Evolutionary conservation across 371 early-diverging fungal species (phyloP).

Genomic region (Rhizopus stolonifer): DNA sequence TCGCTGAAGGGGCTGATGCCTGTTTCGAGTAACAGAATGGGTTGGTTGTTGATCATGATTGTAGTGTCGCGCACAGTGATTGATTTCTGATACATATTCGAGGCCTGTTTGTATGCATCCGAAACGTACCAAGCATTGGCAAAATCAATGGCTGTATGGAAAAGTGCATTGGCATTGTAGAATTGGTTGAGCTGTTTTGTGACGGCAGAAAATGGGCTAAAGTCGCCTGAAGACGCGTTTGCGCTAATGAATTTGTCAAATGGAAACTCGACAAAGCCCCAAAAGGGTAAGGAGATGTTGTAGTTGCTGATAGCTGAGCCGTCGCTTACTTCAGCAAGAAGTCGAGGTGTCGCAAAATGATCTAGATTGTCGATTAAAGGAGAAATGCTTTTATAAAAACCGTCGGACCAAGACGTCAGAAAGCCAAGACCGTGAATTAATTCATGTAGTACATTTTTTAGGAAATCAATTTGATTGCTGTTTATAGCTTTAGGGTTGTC

Average conservation of each 20-base stretch:
- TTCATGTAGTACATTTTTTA: slow-evolving; percentile 61
- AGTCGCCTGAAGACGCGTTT: slow-evolving; percentile 23
- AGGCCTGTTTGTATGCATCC: slow-evolving; percentile 2
- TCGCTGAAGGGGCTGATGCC: slow-evolving; percentile 26
- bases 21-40: slow-evolving; percentile 27
- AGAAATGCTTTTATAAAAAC: slow-evolving; percentile 21
- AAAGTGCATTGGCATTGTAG: slow-evolving; percentile 28
- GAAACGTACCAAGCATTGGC: slow-evolving; percentile 33
- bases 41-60: slow-evolving; percentile 9
- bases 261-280: slow-evolving; percentile 51
- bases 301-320: slow-evolving; percentile 6
- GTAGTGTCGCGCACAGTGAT: slow-evolving; percentile 16
- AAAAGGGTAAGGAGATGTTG: slow-evolving; percentile 29
- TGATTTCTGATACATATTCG: slow-evolving; percentile 15
- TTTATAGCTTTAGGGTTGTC: slow-evolving; percentile 10
- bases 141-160: slow-evolving; percentile 26
- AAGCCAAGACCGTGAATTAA: slow-evolving; percentile 70
- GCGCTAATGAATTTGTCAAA: slow-evolving; percentile 33
- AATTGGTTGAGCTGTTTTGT: slow-evolving; percentile 24
- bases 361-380: slow-evolving; percentile 18
- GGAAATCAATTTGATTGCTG: slow-evolving; percentile 42
- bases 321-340: background rate
- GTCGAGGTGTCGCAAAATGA: slow-evolving; percentile 7
- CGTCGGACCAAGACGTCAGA: slow-evolving; percentile 56
- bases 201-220: slow-evolving; percentile 15